These are phyloP conservation scores for Simmondsia chinensis DNA, from an alignment of 148 eudicot species.

Conservation along the genomic window DNA sequence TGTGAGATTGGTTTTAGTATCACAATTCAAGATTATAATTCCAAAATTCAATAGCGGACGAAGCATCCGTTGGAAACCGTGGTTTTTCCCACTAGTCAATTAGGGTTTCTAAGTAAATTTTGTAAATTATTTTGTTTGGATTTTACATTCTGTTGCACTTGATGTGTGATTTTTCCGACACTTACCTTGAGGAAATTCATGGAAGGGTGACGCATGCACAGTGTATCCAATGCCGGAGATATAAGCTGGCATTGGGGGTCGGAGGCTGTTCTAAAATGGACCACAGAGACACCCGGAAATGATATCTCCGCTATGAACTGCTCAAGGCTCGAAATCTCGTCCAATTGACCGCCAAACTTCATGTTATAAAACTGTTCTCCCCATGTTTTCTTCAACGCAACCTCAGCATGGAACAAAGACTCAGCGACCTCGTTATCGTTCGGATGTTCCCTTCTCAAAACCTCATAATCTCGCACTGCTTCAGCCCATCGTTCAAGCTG, in stretches of 20 bases:
- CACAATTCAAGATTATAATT: too few relatives aligned
- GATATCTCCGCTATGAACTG: conserved; percentile 65
- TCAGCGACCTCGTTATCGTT: conserved; percentile 73
- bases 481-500: conserved; percentile 86
- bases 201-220: conserved; percentile 61
- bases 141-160: too few relatives aligned
- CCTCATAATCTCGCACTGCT: conserved; percentile 81
- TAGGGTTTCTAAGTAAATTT: too few relatives aligned
- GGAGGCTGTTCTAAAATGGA: conserved; percentile 41
- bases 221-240: conserved; percentile 39
- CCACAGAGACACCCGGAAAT: conserved; percentile 60
- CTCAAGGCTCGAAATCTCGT: conserved; percentile 48
- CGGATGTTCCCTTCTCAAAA: conserved; percentile 58
- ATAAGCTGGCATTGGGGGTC: conserved; percentile 49
- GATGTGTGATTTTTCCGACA: background rate
- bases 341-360: conserved; percentile 83
- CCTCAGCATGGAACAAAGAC: conserved; percentile 74
- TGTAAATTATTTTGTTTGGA: too few relatives aligned
- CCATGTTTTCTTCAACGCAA: conserved; percentile 65
- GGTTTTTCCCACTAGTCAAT: too few relatives aligned
- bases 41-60: too few relatives aligned
- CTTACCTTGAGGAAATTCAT: conserved; percentile 69
- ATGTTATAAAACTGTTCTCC: conserved; percentile 68
- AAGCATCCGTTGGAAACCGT: too few relatives aligned
- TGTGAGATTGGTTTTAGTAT: too few relatives aligned